A percentile compares a stretch with the other conserved stretches of the same genome.
phyloP scores from a whole-genome alignment of 2,329 filamentous ascomycete genomes.

The Cordyceps cateniannulata region DNA sequence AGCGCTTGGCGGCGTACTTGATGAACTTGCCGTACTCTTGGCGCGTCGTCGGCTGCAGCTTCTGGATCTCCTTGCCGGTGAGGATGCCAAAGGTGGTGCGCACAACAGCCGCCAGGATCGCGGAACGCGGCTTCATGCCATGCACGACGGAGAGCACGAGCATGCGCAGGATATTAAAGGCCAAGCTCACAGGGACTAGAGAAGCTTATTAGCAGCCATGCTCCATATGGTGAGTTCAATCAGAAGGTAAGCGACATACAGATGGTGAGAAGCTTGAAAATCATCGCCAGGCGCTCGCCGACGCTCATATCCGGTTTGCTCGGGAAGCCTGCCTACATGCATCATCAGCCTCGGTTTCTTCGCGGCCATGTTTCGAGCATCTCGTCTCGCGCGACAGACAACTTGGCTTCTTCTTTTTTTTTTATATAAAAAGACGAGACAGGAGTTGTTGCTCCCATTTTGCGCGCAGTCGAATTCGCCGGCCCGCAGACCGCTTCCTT shows the following conservation, averaged over 20 bases:
- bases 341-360: neutral
- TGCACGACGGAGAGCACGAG: conserved; percentile 16
- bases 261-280: conserved; percentile 15
- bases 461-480: neutral
- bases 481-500: neutral
- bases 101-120: conserved; percentile 15
- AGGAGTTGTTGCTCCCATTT: neutral
- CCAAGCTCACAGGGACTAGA: conserved; percentile 15
- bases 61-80: conserved; percentile 19
- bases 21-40: conserved; percentile 20
- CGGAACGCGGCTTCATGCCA: conserved; percentile 15
- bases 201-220: neutral
- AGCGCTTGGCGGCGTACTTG: conserved; percentile 14
- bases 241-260: conserved; percentile 4
- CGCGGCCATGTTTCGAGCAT: neutral
- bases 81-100: conserved; percentile 17
- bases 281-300: conserved; percentile 15
- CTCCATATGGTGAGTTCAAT: neutral
- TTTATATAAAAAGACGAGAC: neutral
- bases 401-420: neutral
- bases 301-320: conserved; percentile 18
- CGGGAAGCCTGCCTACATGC: conserved; percentile 6
- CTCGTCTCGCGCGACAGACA: neutral
- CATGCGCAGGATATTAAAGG: conserved; percentile 11
- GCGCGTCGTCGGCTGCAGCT: conserved; percentile 15